A percentile compares a stretch with the other conserved stretches of the same genome.
Conservation (phyloP, 1,284 basidiomycete species). For the Waitea zeae region DNA sequence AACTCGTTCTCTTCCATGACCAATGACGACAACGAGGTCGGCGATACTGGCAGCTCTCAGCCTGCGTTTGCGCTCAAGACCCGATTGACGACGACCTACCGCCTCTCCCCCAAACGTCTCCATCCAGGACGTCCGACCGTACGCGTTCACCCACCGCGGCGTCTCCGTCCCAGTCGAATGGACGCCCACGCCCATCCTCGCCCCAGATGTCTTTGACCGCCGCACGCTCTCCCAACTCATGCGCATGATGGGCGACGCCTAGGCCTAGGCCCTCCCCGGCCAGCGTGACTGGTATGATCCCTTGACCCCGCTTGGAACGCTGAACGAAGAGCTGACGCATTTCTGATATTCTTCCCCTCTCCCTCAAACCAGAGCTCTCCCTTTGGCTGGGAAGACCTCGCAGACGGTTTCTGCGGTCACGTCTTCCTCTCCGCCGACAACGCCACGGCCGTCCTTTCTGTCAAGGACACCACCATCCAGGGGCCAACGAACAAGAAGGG, state of each 20-base stretch:
- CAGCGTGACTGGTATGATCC: slow-evolving; percentile 73
- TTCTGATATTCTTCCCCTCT: too few relatives aligned
- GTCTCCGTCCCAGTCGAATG: slow-evolving; percentile 40
- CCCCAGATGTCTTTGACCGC: slow-evolving; percentile 62
- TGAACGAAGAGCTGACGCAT: slow-evolving; percentile 24
- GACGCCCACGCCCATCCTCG: slow-evolving; percentile 33
- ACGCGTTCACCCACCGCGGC: slow-evolving; percentile 26
- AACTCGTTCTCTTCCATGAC: too few relatives aligned
- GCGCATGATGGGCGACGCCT: slow-evolving; percentile 80
- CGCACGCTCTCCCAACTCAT: slow-evolving; percentile 76
- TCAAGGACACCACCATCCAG: slow-evolving; percentile 81
- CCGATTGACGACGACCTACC: slow-evolving; percentile 40
- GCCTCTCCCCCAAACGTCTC: slow-evolving; percentile 29
- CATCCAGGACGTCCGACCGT: slow-evolving; percentile 32
- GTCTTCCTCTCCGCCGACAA: slow-evolving; percentile 73
- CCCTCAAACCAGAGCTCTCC: slow-evolving; percentile 46
- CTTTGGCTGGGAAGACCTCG: slow-evolving; percentile 77
- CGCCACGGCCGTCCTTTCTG: slow-evolving; percentile 72
- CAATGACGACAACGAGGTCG: too few relatives aligned
- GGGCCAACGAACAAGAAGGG: slow-evolving; percentile 86
- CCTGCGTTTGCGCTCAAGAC: slow-evolving; percentile 23
- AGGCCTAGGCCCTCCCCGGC: slow-evolving; percentile 67
- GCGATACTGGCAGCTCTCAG: too few relatives aligned
- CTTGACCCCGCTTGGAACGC: slow-evolving; percentile 59
- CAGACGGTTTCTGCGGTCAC: slow-evolving; percentile 84